Base-by-base conservation (phyloP, 2,329 filamentous ascomycete species). In the Alternaria hordeiaustralica region DNA sequence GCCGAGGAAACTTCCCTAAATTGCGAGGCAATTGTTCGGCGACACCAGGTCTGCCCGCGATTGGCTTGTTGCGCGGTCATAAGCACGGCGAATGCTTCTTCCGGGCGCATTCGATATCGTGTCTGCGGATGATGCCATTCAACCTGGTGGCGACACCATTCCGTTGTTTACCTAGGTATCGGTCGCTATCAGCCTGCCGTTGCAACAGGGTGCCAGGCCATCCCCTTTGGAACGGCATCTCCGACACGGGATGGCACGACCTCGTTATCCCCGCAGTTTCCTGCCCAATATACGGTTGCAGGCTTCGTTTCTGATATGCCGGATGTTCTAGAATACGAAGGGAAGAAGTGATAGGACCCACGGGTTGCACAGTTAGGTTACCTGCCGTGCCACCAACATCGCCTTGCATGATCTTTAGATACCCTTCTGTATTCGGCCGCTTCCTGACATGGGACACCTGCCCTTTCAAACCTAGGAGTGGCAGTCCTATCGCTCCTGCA, bases 401-500 rank as follows among this genome's bases (percentile, higher is more conserved):
- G 28, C 33, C n/a, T 30, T 15, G 49, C 49, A 51, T 36, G 49
- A 28, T 28, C 49, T 15, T 36, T 51, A 30, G 49, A 51, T 23
- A 36, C 28, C 26, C 12, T 33, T n/a, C 33, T 36, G 28, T 23
- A 36, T 51, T 30, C 49, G 20, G 49, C 20, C 28, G 49, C 49
- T 36, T 51, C 20, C 28, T 36, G 12, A 30, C 15, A 51, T 51
- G 30, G 45, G 28, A 46, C 54, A 66, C 64, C 64, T 66, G 57
- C 61, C 64, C 25, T 56, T 66, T 64, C 50, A 46, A 45, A 61
- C 33, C 28, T 66, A 66, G 61, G 45, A 28, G 55, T 36, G 51
- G 20, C 20, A 26, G 26, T 33, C 12, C 26, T 43, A 47, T 50
- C 43, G 61, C 54, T 55, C 23, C 49, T 43, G 8, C n/a, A 51